Base-by-base conservation (phyloP, 805 yeast species). In the Candida easanensis region DNA sequence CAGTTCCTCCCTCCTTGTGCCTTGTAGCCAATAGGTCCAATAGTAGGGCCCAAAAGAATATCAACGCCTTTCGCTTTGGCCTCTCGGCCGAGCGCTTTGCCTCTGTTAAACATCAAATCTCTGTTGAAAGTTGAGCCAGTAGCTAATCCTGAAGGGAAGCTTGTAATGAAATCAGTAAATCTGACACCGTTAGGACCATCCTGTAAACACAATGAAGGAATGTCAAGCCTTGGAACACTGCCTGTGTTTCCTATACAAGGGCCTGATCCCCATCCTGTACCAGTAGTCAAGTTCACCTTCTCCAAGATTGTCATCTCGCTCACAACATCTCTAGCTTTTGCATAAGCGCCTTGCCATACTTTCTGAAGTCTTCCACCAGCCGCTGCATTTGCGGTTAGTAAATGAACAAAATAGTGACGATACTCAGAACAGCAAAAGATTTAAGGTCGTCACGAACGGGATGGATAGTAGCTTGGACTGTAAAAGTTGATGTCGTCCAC, bases 1-100 rank as follows among this genome's bases (percentile, higher is more conserved):
- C 84, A 79, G 59, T 74, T 76, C 50, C 84, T 65, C 5, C 86
- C 85, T 18, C 82, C 85, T 32, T 73, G 74, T 4, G 83, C 84
- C 52, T 79, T 74, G 27, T 69, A 64, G 0, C 85, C 86, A 34
- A 80, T 68, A 10, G 85, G 85, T 0, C 84, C 84, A 31, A 76
- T 65, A 3, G 68, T 66, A 1, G 85, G 86, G 0, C 82, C 84
- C 26, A 79, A 62, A 13, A 75, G 67, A 28, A 77, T 66, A 53
- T 79, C 74, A 14, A 76, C 78, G 20, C 83, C 83, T 54, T 79
- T 79, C 4, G 56, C 62, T 48, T 68, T 70, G 46, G 71, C 73
- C 55, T 80, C 85, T 48, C 66, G 63, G 4, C 83, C 85, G 43
- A 79, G 60, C 2, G 82, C 82, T 48, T 71, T 66, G 2, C 81